These are phyloP conservation scores for Lactarius evosmus DNA, from an alignment of 768 basidiomycete genomes.

Conservation along the genomic window DNA sequence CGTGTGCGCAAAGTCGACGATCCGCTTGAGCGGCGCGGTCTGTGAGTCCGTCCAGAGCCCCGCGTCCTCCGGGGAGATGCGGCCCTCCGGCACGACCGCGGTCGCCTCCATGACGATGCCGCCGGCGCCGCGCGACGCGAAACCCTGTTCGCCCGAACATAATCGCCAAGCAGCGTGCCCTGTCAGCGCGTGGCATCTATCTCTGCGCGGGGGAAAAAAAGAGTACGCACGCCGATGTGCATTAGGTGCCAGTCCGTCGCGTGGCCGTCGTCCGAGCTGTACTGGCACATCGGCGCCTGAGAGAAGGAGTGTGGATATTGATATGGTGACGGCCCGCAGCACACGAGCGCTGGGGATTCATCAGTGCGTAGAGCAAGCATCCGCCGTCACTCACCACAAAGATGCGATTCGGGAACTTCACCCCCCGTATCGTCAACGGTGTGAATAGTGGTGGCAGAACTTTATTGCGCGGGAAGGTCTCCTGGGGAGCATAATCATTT, in stretches of 20 bases:
- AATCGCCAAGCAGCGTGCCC: not conserved
- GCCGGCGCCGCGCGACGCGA: conserved; percentile 69
- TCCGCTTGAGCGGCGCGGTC: conserved; percentile 61
- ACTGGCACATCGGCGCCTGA: conserved; percentile 81
- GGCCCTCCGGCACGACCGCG: conserved; percentile 67
- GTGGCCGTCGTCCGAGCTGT: conserved; percentile 69
- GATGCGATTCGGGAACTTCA: conserved; percentile 72
- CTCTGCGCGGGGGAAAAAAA: not conserved
- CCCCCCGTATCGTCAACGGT: conserved; percentile 56
- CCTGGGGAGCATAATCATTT: conserved; percentile 27
- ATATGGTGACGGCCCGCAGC: not conserved
- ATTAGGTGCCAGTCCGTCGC: conserved; percentile 83
- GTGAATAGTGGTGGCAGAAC: conserved; percentile 59
- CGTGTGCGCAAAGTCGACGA: conserved; percentile 70
- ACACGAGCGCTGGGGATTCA: not conserved
- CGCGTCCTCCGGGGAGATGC: conserved; percentile 74
- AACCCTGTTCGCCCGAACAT: conserved; percentile 38
- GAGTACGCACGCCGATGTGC: conserved; percentile 55
- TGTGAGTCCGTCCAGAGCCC: conserved; percentile 78
- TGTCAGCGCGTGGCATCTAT: not conserved
- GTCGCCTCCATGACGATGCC: conserved; percentile 74
- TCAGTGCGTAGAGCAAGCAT: not conserved
- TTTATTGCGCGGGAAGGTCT: conserved; percentile 46
- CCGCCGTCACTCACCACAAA: conserved; percentile 50
- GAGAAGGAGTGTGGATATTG: conserved; percentile 1